Percentiles rank a stretch among this genome's conserved stretches.
Evolutionary conservation across 306 rosid species (phyloP).

Genomic region (Adenanthera pavonina): DNA sequence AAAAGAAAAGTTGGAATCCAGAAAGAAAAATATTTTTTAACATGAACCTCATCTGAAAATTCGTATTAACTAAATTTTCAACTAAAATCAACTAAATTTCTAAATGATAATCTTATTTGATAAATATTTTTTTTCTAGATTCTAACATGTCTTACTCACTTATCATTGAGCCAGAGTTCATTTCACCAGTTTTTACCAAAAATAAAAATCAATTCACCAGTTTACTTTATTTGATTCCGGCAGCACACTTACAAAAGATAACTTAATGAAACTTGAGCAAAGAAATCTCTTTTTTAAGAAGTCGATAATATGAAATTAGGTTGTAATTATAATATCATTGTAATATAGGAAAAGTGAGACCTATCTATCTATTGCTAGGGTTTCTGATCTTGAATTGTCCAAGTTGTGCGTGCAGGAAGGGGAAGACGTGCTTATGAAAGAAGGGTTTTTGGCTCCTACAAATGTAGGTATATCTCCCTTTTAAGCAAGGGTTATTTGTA

Average conservation of each 20-base stretch:
- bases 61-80: no score
- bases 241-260: background rate
- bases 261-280: background rate
- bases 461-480: constrained; percentile 83
- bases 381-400: constrained; percentile 29
- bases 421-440: constrained; percentile 76
- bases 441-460: constrained; percentile 64
- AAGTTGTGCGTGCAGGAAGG: constrained; percentile 62
- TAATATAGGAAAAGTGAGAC: no score
- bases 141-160: background rate
- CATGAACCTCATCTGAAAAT: no score
- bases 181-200: no score
- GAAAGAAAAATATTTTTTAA: no score
- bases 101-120: no score
- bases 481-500: constrained; percentile 33
- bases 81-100: no score
- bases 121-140: no score
- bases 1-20: no score
- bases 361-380: constrained; percentile 32
- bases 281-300: background rate
- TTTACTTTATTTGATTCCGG: background rate
- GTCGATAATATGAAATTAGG: no score
- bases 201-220: no score
- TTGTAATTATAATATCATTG: no score
- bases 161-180: background rate